phyloP scores from a whole-genome alignment of 371 early-diverging fungal genomes.

The Apophysomyces ossiformis region DNA sequence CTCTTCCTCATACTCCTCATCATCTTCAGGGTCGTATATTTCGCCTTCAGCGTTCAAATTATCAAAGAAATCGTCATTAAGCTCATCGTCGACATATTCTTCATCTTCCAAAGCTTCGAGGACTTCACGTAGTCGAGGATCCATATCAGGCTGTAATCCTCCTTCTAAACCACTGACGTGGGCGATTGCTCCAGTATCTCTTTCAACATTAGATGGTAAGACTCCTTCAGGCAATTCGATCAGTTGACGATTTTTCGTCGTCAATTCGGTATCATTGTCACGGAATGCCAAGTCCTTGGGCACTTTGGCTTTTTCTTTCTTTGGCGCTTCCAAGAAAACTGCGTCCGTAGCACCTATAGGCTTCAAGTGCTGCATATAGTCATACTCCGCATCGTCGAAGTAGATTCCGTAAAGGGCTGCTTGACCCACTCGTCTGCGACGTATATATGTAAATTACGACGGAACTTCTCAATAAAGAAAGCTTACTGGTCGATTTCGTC shows the following conservation, averaged over 20 bases:
- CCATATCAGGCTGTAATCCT: slow-evolving; percentile 82
- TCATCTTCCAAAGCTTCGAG: slow-evolving; percentile 93
- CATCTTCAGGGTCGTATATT: slow-evolving; percentile 45
- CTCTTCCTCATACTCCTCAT: slow-evolving; percentile 52
- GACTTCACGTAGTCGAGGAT: slow-evolving; percentile 81
- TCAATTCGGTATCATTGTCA: slow-evolving; percentile 23
- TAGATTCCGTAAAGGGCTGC: slow-evolving; percentile 88
- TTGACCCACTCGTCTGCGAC: slow-evolving; percentile 62
- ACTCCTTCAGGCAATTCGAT: slow-evolving; percentile 76
- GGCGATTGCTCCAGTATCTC: slow-evolving; percentile 51
- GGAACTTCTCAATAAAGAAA: neutral
- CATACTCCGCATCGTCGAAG: slow-evolving; percentile 88
- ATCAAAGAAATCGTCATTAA: slow-evolving; percentile 81
- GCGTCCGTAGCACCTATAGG: slow-evolving; percentile 84
- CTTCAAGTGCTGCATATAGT: slow-evolving; percentile 92
- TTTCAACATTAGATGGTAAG: slow-evolving; percentile 70
- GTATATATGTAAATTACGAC: neutral
- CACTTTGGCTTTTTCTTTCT: slow-evolving; percentile 41
- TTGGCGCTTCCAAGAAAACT: slow-evolving; percentile 78
- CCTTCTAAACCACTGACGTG: slow-evolving; percentile 48
- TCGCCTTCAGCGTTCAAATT: slow-evolving; percentile 59
- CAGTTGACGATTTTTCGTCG: slow-evolving; percentile 35
- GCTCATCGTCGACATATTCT: slow-evolving; percentile 75
- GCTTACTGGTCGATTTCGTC: slow-evolving; percentile 56
- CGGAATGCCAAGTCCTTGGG: slow-evolving; percentile 22